These are phyloP conservation scores for Boletellus emodensis DNA, from an alignment of 768 basidiomycete species.

Conservation along the genomic window DNA sequence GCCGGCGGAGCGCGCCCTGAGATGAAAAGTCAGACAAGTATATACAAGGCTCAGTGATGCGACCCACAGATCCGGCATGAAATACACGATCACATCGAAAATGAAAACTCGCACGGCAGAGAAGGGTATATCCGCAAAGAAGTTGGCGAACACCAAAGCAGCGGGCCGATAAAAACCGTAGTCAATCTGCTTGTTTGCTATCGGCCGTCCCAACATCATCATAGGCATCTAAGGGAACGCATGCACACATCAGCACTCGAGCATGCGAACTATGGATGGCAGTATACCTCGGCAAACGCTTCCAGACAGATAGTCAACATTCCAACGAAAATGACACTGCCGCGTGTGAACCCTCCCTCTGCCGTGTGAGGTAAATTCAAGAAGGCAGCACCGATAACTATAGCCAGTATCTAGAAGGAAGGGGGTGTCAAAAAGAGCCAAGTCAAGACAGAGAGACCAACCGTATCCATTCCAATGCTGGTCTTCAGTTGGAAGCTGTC, in stretches of 20 bases:
- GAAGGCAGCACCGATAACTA: constrained; percentile 73
- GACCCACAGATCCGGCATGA: constrained; percentile 53
- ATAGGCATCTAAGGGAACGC: constrained; percentile 48
- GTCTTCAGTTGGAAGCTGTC: constrained; percentile 76
- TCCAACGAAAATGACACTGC: constrained; percentile 72
- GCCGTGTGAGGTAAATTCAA: constrained; percentile 69
- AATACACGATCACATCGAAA: constrained; percentile 66
- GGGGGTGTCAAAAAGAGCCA: neutral
- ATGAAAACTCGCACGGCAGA: constrained; percentile 55
- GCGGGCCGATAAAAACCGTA: constrained; percentile 68
- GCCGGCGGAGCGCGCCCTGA: constrained; percentile 32
- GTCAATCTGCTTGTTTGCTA: constrained; percentile 61
- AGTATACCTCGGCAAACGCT: constrained; percentile 63
- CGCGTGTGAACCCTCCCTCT: constrained; percentile 83
- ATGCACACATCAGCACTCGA: constrained; percentile 2
- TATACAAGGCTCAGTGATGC: constrained; percentile 23
- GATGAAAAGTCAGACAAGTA: constrained; percentile 2
- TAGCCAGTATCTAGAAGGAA: constrained; percentile 23
- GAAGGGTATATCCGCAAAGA: constrained; percentile 66
- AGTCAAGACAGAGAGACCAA: constrained; percentile 32
- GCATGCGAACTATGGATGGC: constrained; percentile 2
- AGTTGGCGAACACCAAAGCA: constrained; percentile 62
- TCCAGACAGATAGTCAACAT: constrained; percentile 66
- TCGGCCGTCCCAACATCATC: constrained; percentile 79
- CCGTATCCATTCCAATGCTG: constrained; percentile 57